Base-by-base conservation (phyloP, 352 stramenopile genomes). In the Globisporangium paddicum region DNA sequence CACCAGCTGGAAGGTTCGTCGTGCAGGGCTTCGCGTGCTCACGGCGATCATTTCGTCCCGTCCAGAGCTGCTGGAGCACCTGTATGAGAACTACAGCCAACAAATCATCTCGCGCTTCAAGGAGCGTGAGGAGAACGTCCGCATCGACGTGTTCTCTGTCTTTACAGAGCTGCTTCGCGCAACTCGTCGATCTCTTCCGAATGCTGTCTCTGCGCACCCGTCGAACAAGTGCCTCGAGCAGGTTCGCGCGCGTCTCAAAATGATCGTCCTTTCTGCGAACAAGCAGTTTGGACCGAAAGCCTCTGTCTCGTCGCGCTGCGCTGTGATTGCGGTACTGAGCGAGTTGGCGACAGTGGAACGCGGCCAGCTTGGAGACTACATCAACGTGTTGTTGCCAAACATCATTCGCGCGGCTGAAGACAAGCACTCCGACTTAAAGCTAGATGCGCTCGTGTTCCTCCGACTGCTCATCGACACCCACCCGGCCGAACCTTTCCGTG, bases 81-180 rank as follows among this genome's bases (percentile, higher is more conserved):
- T 97, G 13, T 97, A 96, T 69, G 79, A 77, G 35, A 86, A 82
- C 56, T 93, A 93, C 30, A 89, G 73, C 21, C 81, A 91, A 63
- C 68, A 74, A 46, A 66, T 98, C 46, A 90, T 98, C 44, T 84
- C 69, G 16, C 78, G 90, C 16, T 97, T 98, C 67, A 97, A 97
- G 71, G 97, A 99, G 76, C 83, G 97, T 38, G 97, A 99, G 77
- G 97, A 99, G 62, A 99, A 99, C 70, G 98, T 98, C 50, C 94
- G 96, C 26, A 93, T 99, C 21, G 97, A 98, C 60, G 91, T 99
- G 6, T 96, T 99, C 72, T 84, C 82, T 5, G 97, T 97, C 21
- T 98, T 99, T 69, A 82, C 93, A 5, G 83, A 94, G 25, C 77
- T 99, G 26, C 78, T 99, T 45, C 82, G 86, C 46, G 72, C 79